Evolutionary conservation across 2,329 filamentous ascomycete species (phyloP), one percentile per base, ranked within the genome.

Genomic region (Chaetomium sp.): DNA sequence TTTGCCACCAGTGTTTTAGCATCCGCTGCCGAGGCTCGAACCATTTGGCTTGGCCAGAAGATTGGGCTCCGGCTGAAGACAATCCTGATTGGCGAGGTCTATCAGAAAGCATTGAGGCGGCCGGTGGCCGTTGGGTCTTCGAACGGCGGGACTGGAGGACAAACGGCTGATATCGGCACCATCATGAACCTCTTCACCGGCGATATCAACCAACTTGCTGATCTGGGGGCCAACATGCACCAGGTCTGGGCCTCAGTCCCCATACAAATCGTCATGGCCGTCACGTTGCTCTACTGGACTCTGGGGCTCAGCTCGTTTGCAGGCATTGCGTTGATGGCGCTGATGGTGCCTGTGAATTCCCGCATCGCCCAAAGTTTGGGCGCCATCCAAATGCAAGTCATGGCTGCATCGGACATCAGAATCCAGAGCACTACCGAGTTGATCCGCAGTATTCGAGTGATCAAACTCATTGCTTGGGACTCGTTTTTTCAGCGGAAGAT

Each of bases 101-200:
- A 97, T 70, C 88, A 90, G 55, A 97, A 97, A 72, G 89, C 92
- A 3, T 79, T 97, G 33, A 85, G 94, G 61, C 85, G 92, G 64
- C 95, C 94, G 71, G 91, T 90, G 14, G 86, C 89, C 36, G 84
- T 90, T 8, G 81, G 84, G 5, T 62, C 38, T 60, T 56, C 64
- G 1, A 68, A 68, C 35, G 67, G 70, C 19, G 62, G 71, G 6
- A 70, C 72, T 32, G 68, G 72, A 33, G 85, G 89, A 57, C 79
- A 86, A 53, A 89, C 95, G 72, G 91, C 91, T 38, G 95, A 92
- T 59, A 80, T 94, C 46, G 92, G 94, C 60, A 95, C 91, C 8
- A 96, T 97, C 65, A 97, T 97, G 75, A 97, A 97, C 70, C 78
- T 97, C 61, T 97, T 97, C 92, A 94, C 92, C n/a, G 92, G 97